phyloP scores from a whole-genome alignment of 345 rosid genomes.

The Citrus hindsii region DNA sequence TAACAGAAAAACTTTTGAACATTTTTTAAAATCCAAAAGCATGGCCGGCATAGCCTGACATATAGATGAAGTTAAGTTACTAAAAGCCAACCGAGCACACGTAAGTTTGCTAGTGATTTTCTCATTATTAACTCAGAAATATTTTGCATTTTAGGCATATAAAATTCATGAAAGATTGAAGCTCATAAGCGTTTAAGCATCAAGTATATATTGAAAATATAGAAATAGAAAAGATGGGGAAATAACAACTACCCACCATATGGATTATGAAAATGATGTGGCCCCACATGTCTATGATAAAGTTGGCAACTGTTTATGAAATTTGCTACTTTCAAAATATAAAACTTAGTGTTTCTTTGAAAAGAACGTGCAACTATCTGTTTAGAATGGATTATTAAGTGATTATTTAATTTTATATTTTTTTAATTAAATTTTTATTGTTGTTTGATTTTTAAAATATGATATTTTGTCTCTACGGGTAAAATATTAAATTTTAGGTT shows the following conservation, averaged over 20 bases:
- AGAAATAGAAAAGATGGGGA: slow-evolving; percentile 23
- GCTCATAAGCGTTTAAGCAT: not conserved
- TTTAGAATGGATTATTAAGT: too few relatives aligned
- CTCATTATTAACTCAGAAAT: not conserved
- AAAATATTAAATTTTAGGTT: rapidly evolving
- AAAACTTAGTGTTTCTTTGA: not conserved
- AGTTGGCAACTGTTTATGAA: not conserved
- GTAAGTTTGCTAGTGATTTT: slow-evolving; percentile 44
- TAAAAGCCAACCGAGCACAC: slow-evolving; percentile 32
- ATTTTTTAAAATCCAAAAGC: slow-evolving; percentile 10
- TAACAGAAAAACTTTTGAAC: not conserved
- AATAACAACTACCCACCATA: slow-evolving; percentile 24
- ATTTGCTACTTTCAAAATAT: not conserved
- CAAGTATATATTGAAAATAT: not conserved
- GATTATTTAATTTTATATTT: too few relatives aligned
- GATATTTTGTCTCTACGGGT: rapidly evolving
- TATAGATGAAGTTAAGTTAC: slow-evolving; percentile 24
- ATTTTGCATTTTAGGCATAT: not conserved
- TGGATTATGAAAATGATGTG: not conserved
- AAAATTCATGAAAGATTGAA: not conserved
- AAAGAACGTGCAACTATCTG: not conserved
- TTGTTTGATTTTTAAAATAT: too few relatives aligned
- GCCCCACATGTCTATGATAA: not conserved
- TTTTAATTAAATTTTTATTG: too few relatives aligned
- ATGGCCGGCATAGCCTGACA: slow-evolving; percentile 64